These are phyloP conservation scores for Pogostemon cablin DNA, from an alignment of 257 asterid species.

Conservation along the genomic window DNA sequence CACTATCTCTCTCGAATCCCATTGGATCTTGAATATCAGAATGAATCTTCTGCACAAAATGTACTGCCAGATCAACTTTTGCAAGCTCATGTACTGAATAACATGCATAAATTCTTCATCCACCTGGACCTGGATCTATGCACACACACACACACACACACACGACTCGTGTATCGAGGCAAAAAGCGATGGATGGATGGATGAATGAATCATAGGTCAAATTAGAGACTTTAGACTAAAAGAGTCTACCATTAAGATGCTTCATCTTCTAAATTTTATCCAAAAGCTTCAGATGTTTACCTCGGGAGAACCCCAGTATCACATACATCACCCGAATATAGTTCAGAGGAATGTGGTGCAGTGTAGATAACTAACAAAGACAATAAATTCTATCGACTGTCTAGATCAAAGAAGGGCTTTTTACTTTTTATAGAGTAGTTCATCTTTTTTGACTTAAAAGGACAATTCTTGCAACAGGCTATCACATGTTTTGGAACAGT, in stretches of 20 bases:
- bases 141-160: neutral
- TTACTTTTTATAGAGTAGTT: neutral
- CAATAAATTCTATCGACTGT: neutral
- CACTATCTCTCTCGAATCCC: slow-evolving; percentile 36
- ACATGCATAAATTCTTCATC: slow-evolving; percentile 23
- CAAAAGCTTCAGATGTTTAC: neutral
- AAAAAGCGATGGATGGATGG: neutral
- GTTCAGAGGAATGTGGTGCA: neutral
- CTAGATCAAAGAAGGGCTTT: neutral
- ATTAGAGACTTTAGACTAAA: neutral
- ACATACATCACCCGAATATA: too few species aligned
- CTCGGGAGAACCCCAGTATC: neutral
- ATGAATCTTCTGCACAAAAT: neutral
- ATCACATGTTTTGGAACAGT: slow-evolving; percentile 27
- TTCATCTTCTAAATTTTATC: slow-evolving; percentile 3
- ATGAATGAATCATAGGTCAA: slow-evolving; percentile 16
- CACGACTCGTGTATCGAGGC: slow-evolving; percentile 28
- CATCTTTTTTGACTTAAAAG: neutral
- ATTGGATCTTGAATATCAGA: slow-evolving; percentile 42
- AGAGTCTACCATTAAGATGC: neutral
- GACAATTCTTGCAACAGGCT: neutral
- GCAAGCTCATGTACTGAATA: neutral
- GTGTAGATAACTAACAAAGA: neutral
- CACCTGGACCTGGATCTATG: slow-evolving; percentile 6
- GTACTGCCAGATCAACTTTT: slow-evolving; percentile 25